Percentiles rank a stretch among this genome's conserved stretches.
Evolutionary conservation across 805 yeast genomes (phyloP).

Genomic region (Candida argentea): DNA sequence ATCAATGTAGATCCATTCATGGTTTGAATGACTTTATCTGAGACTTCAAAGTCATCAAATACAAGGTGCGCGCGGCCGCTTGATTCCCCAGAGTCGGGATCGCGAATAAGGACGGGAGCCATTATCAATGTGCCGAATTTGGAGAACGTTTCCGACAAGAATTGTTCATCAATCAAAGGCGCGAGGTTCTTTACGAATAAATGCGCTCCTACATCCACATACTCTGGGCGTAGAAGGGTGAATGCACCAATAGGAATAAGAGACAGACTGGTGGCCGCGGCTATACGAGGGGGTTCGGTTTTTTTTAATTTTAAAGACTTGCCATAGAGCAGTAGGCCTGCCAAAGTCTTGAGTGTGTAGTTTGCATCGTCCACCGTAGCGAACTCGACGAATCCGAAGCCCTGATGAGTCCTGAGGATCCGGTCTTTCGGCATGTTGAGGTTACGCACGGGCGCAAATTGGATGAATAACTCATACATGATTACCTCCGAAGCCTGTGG

Average conservation of each 20-base stretch:
- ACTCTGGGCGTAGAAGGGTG: slow-evolving; percentile 7
- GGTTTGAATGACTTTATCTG: slow-evolving; percentile 62
- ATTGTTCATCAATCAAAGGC: slow-evolving; percentile 51
- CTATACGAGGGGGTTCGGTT: slow-evolving; percentile 21
- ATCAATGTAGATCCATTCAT: slow-evolving; percentile 62
- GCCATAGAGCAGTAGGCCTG: slow-evolving; percentile 53
- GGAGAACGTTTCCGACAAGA: slow-evolving; percentile 46
- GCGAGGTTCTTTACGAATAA: slow-evolving; percentile 53
- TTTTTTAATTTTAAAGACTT: slow-evolving; percentile 49
- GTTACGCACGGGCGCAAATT: slow-evolving; percentile 67
- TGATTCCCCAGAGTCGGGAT: slow-evolving; percentile 34
- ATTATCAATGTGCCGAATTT: slow-evolving; percentile 56
- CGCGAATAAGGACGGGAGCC: slow-evolving; percentile 42
- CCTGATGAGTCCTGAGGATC: slow-evolving; percentile 61
- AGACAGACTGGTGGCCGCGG: slow-evolving; percentile 6
- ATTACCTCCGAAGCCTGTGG: slow-evolving; percentile 60
- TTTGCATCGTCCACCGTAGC: slow-evolving; percentile 50
- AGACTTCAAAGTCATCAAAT: slow-evolving; percentile 51
- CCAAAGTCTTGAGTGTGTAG: slow-evolving; percentile 52
- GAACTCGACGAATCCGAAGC: slow-evolving; percentile 82
- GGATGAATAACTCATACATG: slow-evolving; percentile 74
- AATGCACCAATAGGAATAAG: slow-evolving; percentile 1
- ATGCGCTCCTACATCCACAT: slow-evolving; percentile 41
- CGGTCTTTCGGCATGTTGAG: slow-evolving; percentile 76
- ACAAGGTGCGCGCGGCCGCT: slow-evolving; percentile 61